phyloP scores from a whole-genome alignment of 495 filamentous ascomycete species.

The Cairneyella variabilis region DNA sequence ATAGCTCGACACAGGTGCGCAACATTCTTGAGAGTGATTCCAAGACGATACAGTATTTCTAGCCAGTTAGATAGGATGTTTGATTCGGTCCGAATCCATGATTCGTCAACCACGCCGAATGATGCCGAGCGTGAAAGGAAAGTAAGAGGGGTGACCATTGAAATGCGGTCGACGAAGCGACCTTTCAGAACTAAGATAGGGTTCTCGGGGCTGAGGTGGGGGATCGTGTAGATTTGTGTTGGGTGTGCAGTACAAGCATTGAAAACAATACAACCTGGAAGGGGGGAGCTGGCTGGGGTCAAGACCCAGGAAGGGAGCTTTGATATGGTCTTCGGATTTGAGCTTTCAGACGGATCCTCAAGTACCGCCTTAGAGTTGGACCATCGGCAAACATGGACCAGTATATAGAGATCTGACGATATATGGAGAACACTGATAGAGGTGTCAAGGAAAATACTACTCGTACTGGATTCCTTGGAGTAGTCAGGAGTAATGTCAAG shows the following conservation, averaged over 20 bases:
- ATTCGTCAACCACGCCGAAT: neutral
- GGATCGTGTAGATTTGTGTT: neutral
- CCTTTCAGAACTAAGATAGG: neutral
- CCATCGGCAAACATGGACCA: neutral
- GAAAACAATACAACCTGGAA: neutral
- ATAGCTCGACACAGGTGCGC: neutral
- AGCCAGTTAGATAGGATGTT: neutral
- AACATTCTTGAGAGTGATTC: neutral
- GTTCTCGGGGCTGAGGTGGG: neutral
- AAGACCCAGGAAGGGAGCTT: neutral
- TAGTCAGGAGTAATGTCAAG: constrained; percentile 4
- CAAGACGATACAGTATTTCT: neutral
- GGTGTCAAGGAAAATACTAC: neutral
- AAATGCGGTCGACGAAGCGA: neutral
- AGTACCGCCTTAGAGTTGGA: too few relatives aligned
- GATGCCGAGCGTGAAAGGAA: neutral
- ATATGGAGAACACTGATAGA: neutral
- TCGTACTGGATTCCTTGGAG: neutral
- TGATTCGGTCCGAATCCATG: neutral
- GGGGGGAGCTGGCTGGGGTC: neutral
- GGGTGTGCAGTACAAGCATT: neutral
- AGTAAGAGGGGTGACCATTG: too few relatives aligned
- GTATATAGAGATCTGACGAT: too few relatives aligned
- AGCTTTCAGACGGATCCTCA: neutral
- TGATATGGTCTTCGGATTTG: neutral